Conservation (phyloP, 768 basidiomycete genomes). For the Crassisporium funariophilum region DNA sequence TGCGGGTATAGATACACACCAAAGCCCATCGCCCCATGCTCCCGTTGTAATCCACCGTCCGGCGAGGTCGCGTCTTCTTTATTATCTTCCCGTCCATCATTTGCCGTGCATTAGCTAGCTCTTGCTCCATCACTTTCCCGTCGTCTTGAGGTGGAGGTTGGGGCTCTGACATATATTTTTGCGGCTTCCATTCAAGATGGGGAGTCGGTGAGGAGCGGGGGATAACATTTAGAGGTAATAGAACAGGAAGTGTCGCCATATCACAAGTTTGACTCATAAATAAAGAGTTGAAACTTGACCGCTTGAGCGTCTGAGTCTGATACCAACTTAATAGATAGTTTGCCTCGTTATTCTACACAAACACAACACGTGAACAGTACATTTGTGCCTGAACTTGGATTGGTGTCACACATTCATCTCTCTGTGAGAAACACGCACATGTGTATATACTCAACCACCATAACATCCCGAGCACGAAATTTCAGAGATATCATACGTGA, state of each 20-base stretch:
- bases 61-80: conserved; percentile 89
- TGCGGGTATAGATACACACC: conserved; percentile 47
- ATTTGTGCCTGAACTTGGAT: no score
- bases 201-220: conserved; percentile 37
- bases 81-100: conserved; percentile 78
- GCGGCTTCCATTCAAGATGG: conserved; percentile 76
- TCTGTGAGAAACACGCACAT: no score
- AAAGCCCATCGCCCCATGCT: conserved; percentile 83
- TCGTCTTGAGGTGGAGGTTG: conserved; percentile 81
- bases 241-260: conserved; percentile 47
- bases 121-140: conserved; percentile 72
- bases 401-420: no score
- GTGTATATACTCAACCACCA: no score
- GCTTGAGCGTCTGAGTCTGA: conserved; percentile 76
- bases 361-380: conserved; percentile 61
- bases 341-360: background rate
- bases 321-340: conserved; percentile 1
- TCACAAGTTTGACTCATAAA: no score
- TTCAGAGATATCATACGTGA: no score
- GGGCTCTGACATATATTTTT: conserved; percentile 68
- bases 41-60: conserved; percentile 95
- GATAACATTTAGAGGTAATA: conserved; percentile 50
- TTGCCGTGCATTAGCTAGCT: conserved; percentile 72
- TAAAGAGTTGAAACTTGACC: no score
- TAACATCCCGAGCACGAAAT: no score